Evolutionary conservation across 2,329 filamentous ascomycete species (phyloP), one percentile per base, ranked within the genome.

Genomic region (Penicillium sp.): DNA sequence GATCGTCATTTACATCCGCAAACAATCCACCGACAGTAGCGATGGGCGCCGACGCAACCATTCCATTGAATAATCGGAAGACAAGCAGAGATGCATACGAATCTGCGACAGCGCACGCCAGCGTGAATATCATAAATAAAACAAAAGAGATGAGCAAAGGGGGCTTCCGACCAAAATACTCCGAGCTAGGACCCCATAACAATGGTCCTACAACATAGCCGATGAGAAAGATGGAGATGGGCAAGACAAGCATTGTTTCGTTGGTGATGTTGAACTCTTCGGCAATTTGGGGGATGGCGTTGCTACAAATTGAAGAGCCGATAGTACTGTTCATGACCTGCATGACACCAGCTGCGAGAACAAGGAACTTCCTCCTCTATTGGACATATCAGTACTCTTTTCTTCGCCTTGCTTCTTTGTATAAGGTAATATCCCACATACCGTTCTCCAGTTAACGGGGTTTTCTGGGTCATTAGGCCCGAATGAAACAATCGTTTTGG

Each of bases 111-210:
- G 79, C 79, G 52, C 76, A 80, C 3, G 70, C 78, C 53, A 79
- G 67, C 17, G 73, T 79, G 64, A 76, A 80, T 3, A 74, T 60
- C 49, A 70, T 77, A 55, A 76, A 79, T 1, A 73, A 62, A 13
- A 72, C n/a, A 61, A 85, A 86, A 0, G 83, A 80, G 2, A 70
- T 72, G 0, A 86, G 71, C 62, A 86, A 63, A 4, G 79, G 73
- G 1, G 65, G 64, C 58, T 72, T 74, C 12, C 79, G 73, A 0
- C 79, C 78, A 55, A 73, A 72, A 33, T 76, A 67, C 48, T 81
- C 79, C 1, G 75, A 78, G 13, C 79, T 65, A 0, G 79, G 78
- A 0, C 75, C 77, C 53, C 74, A 79, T 4, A 80, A 45, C 10
- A 79, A 67, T 0, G 79, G 78, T 0, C 77, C 79, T 27, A 79